phyloP scores from a whole-genome alignment of 1,284 basidiomycete genomes.

The Fomitopsis palustris region DNA sequence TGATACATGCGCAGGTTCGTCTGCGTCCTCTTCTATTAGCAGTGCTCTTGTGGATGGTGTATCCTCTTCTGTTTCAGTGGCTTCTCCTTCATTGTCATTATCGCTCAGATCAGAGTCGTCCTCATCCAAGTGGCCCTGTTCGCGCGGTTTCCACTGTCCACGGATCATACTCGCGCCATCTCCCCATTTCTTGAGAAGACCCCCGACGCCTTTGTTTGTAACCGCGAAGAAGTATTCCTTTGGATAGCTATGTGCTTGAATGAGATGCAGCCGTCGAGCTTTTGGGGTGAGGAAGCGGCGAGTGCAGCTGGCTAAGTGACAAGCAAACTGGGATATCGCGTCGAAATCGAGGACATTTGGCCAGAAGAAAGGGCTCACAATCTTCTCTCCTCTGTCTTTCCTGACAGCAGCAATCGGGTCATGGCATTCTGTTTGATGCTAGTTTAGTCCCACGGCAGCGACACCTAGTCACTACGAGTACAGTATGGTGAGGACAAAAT shows the following conservation, averaged over 20 bases:
- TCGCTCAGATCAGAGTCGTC: conserved; percentile 19
- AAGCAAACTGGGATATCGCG: conserved; percentile 63
- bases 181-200: conserved; percentile 70
- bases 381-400: conserved; percentile 84
- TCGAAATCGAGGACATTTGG: background rate
- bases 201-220: conserved; percentile 84
- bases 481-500: background rate
- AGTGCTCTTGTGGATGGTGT: conserved; percentile 10
- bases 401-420: conserved; percentile 74
- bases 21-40: conserved; percentile 10
- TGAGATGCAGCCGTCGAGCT: conserved; percentile 75
- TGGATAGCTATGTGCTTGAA: conserved; percentile 79
- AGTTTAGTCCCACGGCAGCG: conserved; percentile 7
- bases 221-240: conserved; percentile 87
- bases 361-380: conserved; percentile 52
- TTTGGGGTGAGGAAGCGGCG: conserved; percentile 75
- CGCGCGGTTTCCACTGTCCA: conserved; percentile 61
- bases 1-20: background rate
- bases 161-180: conserved; percentile 76
- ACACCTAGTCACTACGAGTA: conserved; percentile 5
- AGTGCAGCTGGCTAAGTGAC: conserved; percentile 66
- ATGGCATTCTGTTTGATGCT: conserved; percentile 89
- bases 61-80: conserved; percentile 13
- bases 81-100: conserved; percentile 27
- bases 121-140: conserved; percentile 14